Percentiles rank a stretch among this genome's conserved stretches.
phyloP scores from a whole-genome alignment of 331 rosid species.

The Malus hybrid region DNA sequence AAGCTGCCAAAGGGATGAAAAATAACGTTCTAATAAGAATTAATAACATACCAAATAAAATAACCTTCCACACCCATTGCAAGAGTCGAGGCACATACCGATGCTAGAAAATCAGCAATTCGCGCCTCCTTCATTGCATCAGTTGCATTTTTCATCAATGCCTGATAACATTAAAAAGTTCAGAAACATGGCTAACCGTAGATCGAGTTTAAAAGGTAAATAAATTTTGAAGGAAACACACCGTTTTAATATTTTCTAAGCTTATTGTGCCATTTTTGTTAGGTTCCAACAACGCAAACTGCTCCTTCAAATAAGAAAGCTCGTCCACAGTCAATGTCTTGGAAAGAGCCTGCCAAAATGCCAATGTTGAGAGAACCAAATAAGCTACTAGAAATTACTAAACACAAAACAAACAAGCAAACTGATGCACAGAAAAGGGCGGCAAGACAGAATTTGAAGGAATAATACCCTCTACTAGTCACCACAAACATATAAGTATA shows the following conservation, averaged over 20 bases:
- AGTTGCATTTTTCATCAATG: slow-evolving; percentile 72
- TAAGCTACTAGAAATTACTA: not conserved
- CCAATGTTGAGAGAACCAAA: slow-evolving; percentile 15
- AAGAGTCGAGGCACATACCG: slow-evolving; percentile 44
- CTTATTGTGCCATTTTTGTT: slow-evolving; percentile 66
- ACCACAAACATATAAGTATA: not conserved
- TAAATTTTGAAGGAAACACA: slow-evolving; percentile 34
- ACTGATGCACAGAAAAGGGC: not conserved
- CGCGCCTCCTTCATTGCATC: slow-evolving; percentile 95
- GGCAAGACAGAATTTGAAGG: not conserved
- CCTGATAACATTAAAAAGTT: slow-evolving; percentile 40
- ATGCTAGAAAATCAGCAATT: slow-evolving; percentile 54
- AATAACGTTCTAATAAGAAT: not conserved
- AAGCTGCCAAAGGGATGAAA: slow-evolving; percentile 45
- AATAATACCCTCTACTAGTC: not conserved
- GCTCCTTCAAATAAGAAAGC: slow-evolving; percentile 59
- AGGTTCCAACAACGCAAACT: slow-evolving; percentile 72
- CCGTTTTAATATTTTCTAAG: slow-evolving; percentile 74
- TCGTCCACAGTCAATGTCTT: slow-evolving; percentile 66
- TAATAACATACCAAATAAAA: not conserved
- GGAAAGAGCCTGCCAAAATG: slow-evolving; percentile 64
- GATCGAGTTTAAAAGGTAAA: slow-evolving; percentile 1
- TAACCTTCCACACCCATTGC: not conserved
- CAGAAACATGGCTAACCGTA: slow-evolving; percentile 15
- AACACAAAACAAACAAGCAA: not conserved